Conservation (phyloP, 1,139 yeast genomes). For the Nakaseomyces nivariensis region DNA sequence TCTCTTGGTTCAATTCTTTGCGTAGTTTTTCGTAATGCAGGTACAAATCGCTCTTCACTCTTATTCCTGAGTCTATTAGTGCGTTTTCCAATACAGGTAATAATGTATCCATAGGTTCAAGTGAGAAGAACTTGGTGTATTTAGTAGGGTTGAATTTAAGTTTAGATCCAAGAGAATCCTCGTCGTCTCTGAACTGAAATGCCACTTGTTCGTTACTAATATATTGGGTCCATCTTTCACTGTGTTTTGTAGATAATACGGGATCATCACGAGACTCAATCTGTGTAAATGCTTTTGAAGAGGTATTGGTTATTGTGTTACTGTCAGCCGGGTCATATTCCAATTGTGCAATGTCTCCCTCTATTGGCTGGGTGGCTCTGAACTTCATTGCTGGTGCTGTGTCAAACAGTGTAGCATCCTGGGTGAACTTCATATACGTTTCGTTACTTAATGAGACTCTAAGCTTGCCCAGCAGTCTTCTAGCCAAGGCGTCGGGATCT, state of each 20-base stretch:
- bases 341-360: slow-evolving; percentile 19
- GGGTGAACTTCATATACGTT: slow-evolving; percentile 30
- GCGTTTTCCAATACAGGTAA: slow-evolving; percentile 22
- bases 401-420: slow-evolving; percentile 10
- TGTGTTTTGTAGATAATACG: slow-evolving; percentile 12
- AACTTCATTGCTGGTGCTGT: slow-evolving; percentile 1
- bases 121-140: slow-evolving; percentile 25
- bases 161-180: slow-evolving; percentile 5
- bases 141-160: slow-evolving; percentile 23
- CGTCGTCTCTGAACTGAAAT: slow-evolving; percentile 19
- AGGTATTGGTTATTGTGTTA: not conserved
- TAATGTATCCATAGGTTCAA: slow-evolving; percentile 18
- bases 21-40: slow-evolving; percentile 14
- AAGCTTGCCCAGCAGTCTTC: slow-evolving; percentile 36
- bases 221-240: slow-evolving; percentile 17
- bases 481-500: slow-evolving; percentile 39
- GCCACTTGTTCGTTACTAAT: slow-evolving; percentile 23
- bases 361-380: slow-evolving; percentile 24
- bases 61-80: slow-evolving; percentile 15
- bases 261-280: slow-evolving; percentile 3
- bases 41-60: slow-evolving; percentile 19
- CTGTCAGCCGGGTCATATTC: slow-evolving; percentile 14
- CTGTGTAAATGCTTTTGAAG: slow-evolving; percentile 17
- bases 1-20: slow-evolving; percentile 11
- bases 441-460: slow-evolving; percentile 40